These are phyloP conservation scores for sweet orange (Citrus sinensis) DNA, from an alignment of 345 rosid genomes.

Conservation along the genomic window DVS_A1.0 CM039163.1:607501-608000, in stretches of 20 bases:
- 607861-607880: slow-evolving; percentile 31
- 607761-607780: slow-evolving; percentile 12
- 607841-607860: slow-evolving; percentile 22
- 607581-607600: neutral
- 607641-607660: slow-evolving; percentile 3
- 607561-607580: slow-evolving; percentile 13
- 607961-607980: neutral
- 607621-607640: slow-evolving; percentile 28
- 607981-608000: neutral
- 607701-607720: slow-evolving; percentile 17
- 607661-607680: slow-evolving; percentile 20
- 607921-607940: neutral
- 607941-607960: neutral
- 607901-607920: neutral
- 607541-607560: neutral
- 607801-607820: slow-evolving; percentile 59
- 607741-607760: slow-evolving; percentile 17
- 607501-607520: slow-evolving; percentile 1
- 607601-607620: neutral
- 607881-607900: slow-evolving; percentile 28
- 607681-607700: slow-evolving; percentile 43
- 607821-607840: slow-evolving; percentile 72
- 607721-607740: neutral
- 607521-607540: slow-evolving; percentile 6
- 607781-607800: slow-evolving; percentile 32